Conservation (phyloP, 1,139 yeast species). For the Taphrina sp. region DNA sequence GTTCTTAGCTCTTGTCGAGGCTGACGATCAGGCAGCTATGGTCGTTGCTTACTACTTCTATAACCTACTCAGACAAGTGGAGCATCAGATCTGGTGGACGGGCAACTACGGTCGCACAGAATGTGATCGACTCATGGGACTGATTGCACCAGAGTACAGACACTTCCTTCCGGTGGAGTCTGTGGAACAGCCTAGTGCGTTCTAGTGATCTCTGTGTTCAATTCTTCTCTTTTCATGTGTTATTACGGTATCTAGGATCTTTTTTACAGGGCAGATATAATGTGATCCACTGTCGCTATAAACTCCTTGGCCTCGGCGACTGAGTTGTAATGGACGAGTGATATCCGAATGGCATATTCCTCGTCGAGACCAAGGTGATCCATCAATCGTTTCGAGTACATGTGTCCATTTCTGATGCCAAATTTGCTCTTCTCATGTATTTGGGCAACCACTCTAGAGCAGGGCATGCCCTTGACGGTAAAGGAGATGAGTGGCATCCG, state of each 20-base stretch:
- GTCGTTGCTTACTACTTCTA: constrained; percentile 24
- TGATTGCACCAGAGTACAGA: constrained; percentile 14
- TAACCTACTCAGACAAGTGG: constrained; percentile 16
- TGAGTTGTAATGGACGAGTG: not conserved
- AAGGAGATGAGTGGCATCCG: constrained; percentile 5
- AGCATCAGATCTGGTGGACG: constrained; percentile 29
- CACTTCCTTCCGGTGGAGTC: constrained; percentile 14
- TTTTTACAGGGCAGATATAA: too few species aligned
- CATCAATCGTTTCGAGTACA: constrained; percentile 7
- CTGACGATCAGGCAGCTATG: constrained; percentile 24
- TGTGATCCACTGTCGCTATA: not conserved
- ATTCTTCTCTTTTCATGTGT: too few species aligned
- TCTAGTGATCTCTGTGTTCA: too few species aligned
- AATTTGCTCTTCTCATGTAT: not conserved
- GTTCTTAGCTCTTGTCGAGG: constrained; percentile 20
- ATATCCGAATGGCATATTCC: constrained; percentile 1
- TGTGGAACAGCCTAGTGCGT: constrained; percentile 6
- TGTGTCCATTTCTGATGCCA: constrained; percentile 1
- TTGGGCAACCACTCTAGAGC: not conserved
- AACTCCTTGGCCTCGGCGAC: not conserved
- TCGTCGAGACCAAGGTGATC: not conserved
- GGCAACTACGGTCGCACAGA: constrained; percentile 23
- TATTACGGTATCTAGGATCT: too few species aligned
- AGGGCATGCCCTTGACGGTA: not conserved
- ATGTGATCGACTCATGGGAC: constrained; percentile 9